phyloP scores from a whole-genome alignment of 139 green algal genomes.

The Spirogloea muscicola region DNA sequence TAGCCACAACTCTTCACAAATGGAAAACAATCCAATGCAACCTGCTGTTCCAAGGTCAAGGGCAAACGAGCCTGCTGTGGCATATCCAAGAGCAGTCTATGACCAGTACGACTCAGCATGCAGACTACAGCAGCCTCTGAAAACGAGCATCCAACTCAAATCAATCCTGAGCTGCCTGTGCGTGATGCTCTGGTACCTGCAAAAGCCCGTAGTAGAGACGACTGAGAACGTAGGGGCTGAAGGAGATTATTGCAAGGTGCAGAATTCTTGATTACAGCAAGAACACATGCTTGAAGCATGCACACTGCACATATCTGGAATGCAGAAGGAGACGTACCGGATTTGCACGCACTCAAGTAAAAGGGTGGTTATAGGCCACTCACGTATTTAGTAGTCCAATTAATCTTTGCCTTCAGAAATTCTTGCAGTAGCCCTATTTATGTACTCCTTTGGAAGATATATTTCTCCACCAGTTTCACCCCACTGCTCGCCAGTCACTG shows the following conservation, averaged over 20 bases:
- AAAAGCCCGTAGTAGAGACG: no score
- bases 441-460: slow-evolving; percentile 38
- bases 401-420: background rate
- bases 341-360: background rate
- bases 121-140: background rate
- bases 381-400: background rate
- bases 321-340: background rate
- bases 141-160: slow-evolving; percentile 3
- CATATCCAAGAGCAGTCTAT: background rate
- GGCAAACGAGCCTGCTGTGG: background rate
- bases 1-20: background rate
- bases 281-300: background rate
- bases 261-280: no score
- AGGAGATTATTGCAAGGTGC: slow-evolving; percentile 2
- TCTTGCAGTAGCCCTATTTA: slow-evolving; percentile 6
- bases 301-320: background rate
- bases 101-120: background rate
- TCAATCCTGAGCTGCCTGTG: no score
- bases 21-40: background rate
- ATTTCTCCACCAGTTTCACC: slow-evolving; percentile 41
- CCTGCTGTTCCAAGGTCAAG: background rate
- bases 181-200: no score
- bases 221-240: no score
- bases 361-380: background rate
- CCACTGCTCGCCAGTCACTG: slow-evolving; percentile 38